These are phyloP conservation scores for Gastrolobium bilobum DNA, from an alignment of 306 rosid species.

Conservation along the genomic window DNA sequence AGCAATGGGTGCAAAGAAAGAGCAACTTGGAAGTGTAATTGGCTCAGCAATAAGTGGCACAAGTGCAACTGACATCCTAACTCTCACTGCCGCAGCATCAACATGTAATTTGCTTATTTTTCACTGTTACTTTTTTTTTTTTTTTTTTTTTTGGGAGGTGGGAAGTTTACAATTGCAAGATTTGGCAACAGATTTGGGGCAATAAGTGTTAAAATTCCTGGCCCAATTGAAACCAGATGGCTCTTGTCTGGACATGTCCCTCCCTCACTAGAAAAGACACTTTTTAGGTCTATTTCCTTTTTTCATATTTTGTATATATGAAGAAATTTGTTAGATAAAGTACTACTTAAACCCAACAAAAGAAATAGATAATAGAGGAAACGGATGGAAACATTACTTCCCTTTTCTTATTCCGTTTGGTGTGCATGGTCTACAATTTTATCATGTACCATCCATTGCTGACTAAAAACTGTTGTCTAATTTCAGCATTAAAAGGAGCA, in stretches of 20 bases:
- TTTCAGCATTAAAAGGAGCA: conserved; percentile 90
- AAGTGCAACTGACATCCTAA: conserved; percentile 74
- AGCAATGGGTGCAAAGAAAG: conserved; percentile 93
- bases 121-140: background rate
- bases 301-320: background rate
- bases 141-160: background rate
- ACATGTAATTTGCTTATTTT: conserved; percentile 66
- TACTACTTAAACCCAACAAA: conserved; percentile 28
- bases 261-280: conserved; percentile 13
- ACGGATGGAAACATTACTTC: conserved; percentile 21
- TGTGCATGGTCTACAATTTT: background rate
- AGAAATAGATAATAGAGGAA: conserved; percentile 37
- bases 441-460: conserved; percentile 13
- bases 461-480: conserved; percentile 15
- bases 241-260: conserved; percentile 17
- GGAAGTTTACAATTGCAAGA: background rate
- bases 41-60: conserved; percentile 81
- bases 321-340: conserved; percentile 34
- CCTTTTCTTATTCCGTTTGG: conserved; percentile 14
- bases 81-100: conserved; percentile 92
- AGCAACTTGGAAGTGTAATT: conserved; percentile 66
- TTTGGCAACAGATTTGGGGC: conserved; percentile 23
- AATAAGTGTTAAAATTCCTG: conserved; percentile 25
- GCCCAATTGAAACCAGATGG: conserved; percentile 15
- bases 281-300: conserved; percentile 27